phyloP scores from a whole-genome alignment of 352 stramenopile genomes.

The Phytophthora citrophthora region DNA sequence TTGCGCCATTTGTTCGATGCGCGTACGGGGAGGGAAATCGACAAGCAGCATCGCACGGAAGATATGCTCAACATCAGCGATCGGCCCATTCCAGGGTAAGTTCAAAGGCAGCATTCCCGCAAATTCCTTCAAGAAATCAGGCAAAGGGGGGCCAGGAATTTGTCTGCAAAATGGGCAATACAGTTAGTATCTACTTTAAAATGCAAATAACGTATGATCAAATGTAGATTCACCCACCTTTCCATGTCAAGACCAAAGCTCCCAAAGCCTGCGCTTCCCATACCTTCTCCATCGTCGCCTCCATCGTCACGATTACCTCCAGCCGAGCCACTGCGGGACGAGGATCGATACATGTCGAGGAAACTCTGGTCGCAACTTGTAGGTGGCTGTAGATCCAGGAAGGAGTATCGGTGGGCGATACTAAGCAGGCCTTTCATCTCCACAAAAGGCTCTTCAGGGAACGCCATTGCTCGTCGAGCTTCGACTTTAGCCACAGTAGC shows the following conservation, averaged over 20 bases:
- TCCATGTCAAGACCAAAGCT: slow-evolving; percentile 49
- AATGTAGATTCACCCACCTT: slow-evolving; percentile 34
- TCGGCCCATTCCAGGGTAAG: slow-evolving; percentile 86
- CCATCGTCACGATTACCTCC: slow-evolving; percentile 26
- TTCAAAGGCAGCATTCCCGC: slow-evolving; percentile 80
- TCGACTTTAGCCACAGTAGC: slow-evolving; percentile 86
- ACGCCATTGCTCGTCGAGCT: slow-evolving; percentile 75
- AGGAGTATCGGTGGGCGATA: slow-evolving; percentile 83
- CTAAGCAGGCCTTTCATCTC: slow-evolving; percentile 85
- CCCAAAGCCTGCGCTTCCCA: slow-evolving; percentile 24
- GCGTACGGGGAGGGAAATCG: slow-evolving; percentile 76
- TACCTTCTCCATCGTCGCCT: slow-evolving; percentile 31
- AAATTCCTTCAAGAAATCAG: slow-evolving; percentile 89
- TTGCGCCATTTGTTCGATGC: slow-evolving; percentile 75
- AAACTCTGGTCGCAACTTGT: slow-evolving; percentile 74
- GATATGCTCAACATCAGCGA: slow-evolving; percentile 88
- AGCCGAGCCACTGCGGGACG: slow-evolving; percentile 26
- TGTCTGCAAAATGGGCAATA: slow-evolving; percentile 37
- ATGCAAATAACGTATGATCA: neutral
- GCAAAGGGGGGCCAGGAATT: slow-evolving; percentile 76
- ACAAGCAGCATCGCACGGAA: slow-evolving; percentile 84
- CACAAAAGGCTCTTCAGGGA: slow-evolving; percentile 77
- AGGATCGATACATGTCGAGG: slow-evolving; percentile 78
- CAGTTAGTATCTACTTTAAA: slow-evolving; percentile 2
- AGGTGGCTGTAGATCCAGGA: slow-evolving; percentile 71